These are phyloP conservation scores for Cryphonectria naterciae DNA, from an alignment of 2,329 filamentous ascomycete species.

Conservation along the genomic window DNA sequence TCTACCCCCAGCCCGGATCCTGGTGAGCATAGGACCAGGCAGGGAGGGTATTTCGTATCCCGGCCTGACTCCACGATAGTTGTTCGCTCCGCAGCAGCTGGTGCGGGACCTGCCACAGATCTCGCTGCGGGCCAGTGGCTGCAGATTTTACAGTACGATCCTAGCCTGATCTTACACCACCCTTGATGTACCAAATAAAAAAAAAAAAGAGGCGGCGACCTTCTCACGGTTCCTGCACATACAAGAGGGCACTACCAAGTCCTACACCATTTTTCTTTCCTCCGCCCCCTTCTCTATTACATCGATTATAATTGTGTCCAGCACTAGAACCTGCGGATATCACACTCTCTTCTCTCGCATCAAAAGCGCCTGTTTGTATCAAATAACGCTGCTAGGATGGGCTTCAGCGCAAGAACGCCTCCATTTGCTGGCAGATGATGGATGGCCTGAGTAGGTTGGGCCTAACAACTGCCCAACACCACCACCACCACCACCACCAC, in stretches of 20 bases:
- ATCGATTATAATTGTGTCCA: background rate
- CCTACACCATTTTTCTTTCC: background rate
- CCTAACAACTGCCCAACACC: background rate
- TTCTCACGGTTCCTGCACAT: background rate
- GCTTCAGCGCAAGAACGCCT: background rate
- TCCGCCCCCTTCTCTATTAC: background rate
- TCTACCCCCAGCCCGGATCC: background rate
- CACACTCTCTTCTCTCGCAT: too few relatives aligned
- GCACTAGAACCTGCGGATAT: background rate
- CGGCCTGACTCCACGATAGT: background rate
- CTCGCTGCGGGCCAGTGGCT: conserved; percentile 9
- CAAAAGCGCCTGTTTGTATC: background rate
- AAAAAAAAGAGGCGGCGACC: background rate
- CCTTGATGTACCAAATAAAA: background rate
- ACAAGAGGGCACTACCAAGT: background rate
- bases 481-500: background rate
- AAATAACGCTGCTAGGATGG: background rate
- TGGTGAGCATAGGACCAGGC: background rate
- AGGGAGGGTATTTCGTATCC: background rate
- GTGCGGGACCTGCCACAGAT: conserved; percentile 6
- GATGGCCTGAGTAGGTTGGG: background rate
- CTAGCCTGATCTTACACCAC: background rate
- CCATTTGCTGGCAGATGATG: background rate
- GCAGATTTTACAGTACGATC: background rate
- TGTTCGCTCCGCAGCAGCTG: background rate